These are phyloP conservation scores for Neurospora pannonica DNA, from an alignment of 495 filamentous ascomycete genomes.

Conservation along the genomic window DNA sequence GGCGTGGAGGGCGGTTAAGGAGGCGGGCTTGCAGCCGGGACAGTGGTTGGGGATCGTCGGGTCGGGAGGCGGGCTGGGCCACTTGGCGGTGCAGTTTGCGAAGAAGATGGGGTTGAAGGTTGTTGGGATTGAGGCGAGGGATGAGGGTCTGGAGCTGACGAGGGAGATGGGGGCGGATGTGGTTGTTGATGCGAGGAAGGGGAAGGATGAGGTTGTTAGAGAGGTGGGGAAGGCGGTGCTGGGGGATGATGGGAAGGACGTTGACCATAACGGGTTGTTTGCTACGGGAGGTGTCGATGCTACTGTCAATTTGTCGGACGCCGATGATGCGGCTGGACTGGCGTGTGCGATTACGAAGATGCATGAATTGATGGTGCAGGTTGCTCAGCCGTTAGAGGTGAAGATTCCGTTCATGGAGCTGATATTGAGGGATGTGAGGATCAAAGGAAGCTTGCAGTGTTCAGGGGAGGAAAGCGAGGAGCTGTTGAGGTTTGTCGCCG, in stretches of 20 bases:
- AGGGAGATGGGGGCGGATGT: conserved; percentile 37
- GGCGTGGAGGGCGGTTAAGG: conserved; percentile 37
- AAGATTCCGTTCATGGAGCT: conserved; percentile 43
- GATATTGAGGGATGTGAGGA: conserved; percentile 44
- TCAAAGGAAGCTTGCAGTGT: conserved; percentile 40
- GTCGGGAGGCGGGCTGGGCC: conserved; percentile 49
- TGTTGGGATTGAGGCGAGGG: conserved; percentile 47
- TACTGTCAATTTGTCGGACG: conserved; percentile 38
- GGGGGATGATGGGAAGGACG: conserved; percentile 34
- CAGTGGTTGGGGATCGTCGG: conserved; percentile 45
- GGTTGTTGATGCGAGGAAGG: conserved; percentile 41
- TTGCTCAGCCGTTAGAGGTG: conserved; percentile 42
- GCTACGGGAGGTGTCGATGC: conserved; percentile 30
- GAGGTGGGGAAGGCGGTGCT: conserved; percentile 38
- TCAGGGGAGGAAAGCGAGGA: conserved; percentile 36
- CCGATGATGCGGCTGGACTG: conserved; percentile 31
- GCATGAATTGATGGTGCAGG: conserved; percentile 46
- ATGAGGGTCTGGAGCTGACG: conserved; percentile 39
- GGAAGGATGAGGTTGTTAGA: conserved; percentile 33
- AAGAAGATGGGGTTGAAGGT: conserved; percentile 42
- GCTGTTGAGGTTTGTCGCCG: conserved; percentile 44
- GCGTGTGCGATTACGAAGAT: conserved; percentile 43
- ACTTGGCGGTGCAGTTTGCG: conserved; percentile 46
- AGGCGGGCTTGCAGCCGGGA: conserved; percentile 33
- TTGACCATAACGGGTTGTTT: conserved; percentile 36